Conservation (phyloP, 345 rosid genomes). For the Cardamine chenopodiifolia region DNA sequence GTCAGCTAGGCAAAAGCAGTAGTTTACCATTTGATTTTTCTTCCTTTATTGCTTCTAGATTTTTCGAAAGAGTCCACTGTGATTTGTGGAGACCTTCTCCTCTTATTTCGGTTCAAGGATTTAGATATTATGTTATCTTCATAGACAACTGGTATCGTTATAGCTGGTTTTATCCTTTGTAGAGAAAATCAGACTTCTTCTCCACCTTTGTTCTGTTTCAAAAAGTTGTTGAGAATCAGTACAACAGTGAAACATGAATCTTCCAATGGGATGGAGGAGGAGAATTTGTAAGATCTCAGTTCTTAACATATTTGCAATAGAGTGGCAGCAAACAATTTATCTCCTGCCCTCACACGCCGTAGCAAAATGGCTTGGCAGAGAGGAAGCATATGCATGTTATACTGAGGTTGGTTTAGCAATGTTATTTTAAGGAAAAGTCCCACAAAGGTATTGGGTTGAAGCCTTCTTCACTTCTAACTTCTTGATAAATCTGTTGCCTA, state of each 20-base stretch:
- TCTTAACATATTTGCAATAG: background rate
- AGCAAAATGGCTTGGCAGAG: no score
- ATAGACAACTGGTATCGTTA: background rate
- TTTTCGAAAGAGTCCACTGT: background rate
- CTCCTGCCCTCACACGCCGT: no score
- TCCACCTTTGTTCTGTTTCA: background rate
- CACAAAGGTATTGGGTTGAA: no score
- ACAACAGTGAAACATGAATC: accelerated
- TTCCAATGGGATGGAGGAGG: background rate
- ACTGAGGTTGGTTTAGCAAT: no score
- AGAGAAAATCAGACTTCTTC: background rate
- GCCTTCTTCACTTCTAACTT: no score
- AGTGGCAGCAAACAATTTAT: no score
- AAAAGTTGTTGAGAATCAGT: background rate
- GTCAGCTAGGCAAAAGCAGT: background rate
- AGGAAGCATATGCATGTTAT: no score
- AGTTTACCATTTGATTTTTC: background rate
- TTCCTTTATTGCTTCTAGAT: background rate
- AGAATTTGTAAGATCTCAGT: background rate
- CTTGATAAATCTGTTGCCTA: no score
- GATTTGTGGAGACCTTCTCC: background rate
- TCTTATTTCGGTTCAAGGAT: background rate
- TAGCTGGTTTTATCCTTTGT: background rate
- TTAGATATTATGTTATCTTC: background rate
- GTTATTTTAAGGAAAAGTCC: no score